Evolutionary conservation across 306 rosid genomes (phyloP).

Genomic region (Sophora flavescens): DNA sequence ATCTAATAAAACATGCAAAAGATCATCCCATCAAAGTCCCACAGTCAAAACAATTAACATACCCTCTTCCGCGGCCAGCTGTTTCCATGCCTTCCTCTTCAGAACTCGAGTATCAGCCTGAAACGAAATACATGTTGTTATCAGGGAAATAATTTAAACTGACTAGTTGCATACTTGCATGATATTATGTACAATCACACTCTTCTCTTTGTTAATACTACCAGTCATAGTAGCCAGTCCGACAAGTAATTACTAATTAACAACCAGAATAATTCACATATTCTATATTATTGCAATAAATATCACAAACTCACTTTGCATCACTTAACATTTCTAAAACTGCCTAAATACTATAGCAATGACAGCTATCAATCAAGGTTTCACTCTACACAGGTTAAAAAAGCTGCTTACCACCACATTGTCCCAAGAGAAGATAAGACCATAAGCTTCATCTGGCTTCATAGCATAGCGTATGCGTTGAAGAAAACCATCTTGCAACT

Average conservation of each 20-base stretch:
- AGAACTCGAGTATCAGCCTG: conserved; percentile 91
- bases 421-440: conserved; percentile 96
- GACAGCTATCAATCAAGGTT: conserved; percentile 28
- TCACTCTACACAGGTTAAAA: conserved; percentile 28
- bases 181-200: not conserved
- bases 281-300: conserved; percentile 11
- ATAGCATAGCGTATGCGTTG: conserved; percentile 93
- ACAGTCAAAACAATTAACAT: conserved; percentile 38
- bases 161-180: conserved; percentile 28
- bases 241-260: conserved; percentile 9
- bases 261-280: conserved; percentile 25
- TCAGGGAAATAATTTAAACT: conserved; percentile 21
- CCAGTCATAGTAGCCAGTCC: conserved; percentile 6
- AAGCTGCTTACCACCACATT: conserved; percentile 80
- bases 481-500: conserved; percentile 94
- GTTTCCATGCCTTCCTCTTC: conserved; percentile 85
- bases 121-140: conserved; percentile 51
- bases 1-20: conserved; percentile 15
- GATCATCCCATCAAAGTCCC: conserved; percentile 21
- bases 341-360: conserved; percentile 23
- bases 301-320: conserved; percentile 32
- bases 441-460: conserved; percentile 99
- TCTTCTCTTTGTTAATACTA: conserved; percentile 30
- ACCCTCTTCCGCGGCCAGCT: conserved; percentile 92
- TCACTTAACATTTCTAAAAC: conserved; percentile 36